Evolutionary conservation across 345 rosid genomes (phyloP), one percentile per base, ranked within the genome.

Genomic region (Bretschneidera sinensis): DNA sequence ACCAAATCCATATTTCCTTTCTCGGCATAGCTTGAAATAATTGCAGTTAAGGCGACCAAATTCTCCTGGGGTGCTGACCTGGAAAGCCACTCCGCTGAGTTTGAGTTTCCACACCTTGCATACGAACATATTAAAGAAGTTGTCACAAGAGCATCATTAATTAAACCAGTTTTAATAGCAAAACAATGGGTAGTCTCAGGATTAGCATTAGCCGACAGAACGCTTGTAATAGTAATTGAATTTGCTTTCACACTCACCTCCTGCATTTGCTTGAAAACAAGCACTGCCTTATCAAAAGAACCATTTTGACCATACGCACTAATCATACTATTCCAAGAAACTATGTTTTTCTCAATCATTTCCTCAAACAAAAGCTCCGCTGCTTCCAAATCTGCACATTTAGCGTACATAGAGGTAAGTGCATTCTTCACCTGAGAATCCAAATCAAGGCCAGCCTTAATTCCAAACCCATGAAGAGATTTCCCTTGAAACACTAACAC

Each of bases 291-390:
- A 21, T 74, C 71, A 39, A 65, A 71, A 4, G 79, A 69, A 61
- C 97, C 83, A 57, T 80, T 78, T 55, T 79, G 78, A 63, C 83
- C 80, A 57, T 79, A 91, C 0, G 85, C 88, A 61, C 91, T 78
- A 43, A 91, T 76, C 87, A 88, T 81, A 16, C 88, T 84, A 57
- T 88, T 91, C 97, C 96, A 91, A 21, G 97, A 84, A 72, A 83
- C 87, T 17, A 74, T 76, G 61, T 58, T 71, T 66, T 65, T 85
- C 34, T 82, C 88, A 21, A 22, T 62, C 79, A 81, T 78, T 48
- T 79, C 81, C 35, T 74, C 69, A 63, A 88, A 91, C 60, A 83
- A 66, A 14, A 71, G 17, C 49, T 81, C 73, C 0, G 85, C 84
- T 33, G 82, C 81, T 20, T 59, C 76, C 83, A 88, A 66, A 45